Percentiles rank a stretch among this genome's conserved stretches.
phyloP scores from a whole-genome alignment of 495 filamentous ascomycete species.

The Apodospora peruviana region DNA sequence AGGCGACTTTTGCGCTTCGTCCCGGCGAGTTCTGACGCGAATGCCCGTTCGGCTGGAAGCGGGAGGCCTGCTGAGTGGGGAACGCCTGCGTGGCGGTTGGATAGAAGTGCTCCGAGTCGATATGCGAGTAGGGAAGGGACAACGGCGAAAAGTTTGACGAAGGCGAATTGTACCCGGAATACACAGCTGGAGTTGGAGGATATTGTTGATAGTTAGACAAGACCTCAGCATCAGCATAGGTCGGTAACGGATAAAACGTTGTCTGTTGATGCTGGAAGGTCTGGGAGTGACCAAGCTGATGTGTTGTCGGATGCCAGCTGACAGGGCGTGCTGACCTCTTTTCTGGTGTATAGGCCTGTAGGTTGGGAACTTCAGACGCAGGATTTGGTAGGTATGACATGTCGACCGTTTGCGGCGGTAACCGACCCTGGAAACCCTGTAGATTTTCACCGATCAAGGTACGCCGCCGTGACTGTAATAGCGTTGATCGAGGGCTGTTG shows the following conservation, averaged over 20 bases:
- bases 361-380: constrained; percentile 21
- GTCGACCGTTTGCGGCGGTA: constrained; percentile 32
- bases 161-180: constrained; percentile 46
- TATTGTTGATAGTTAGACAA: constrained; percentile 33
- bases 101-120: constrained; percentile 15
- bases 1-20: constrained; percentile 10
- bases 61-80: background rate
- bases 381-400: constrained; percentile 26
- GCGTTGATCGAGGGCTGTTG: constrained; percentile 58
- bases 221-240: constrained; percentile 31
- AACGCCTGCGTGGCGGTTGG: constrained; percentile 1
- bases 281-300: constrained; percentile 23
- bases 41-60: constrained; percentile 1
- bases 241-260: constrained; percentile 20
- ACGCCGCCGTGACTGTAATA: constrained; percentile 44
- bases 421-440: constrained; percentile 27
- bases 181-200: constrained; percentile 34
- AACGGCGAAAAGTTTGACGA: constrained; percentile 34
- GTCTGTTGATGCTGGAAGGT: constrained; percentile 24
- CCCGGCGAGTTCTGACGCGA: constrained; percentile 1
- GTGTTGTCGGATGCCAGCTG: constrained; percentile 64
- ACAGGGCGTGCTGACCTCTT: constrained; percentile 47
- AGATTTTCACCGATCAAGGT: constrained; percentile 49
- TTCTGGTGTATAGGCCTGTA: constrained; percentile 25
- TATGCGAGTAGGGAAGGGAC: constrained; percentile 26